Evolutionary conservation across 75 land plant species (phyloP), one percentile per base, ranked within the genome.

Genomic region (Cupressus sempervirens): DNA sequence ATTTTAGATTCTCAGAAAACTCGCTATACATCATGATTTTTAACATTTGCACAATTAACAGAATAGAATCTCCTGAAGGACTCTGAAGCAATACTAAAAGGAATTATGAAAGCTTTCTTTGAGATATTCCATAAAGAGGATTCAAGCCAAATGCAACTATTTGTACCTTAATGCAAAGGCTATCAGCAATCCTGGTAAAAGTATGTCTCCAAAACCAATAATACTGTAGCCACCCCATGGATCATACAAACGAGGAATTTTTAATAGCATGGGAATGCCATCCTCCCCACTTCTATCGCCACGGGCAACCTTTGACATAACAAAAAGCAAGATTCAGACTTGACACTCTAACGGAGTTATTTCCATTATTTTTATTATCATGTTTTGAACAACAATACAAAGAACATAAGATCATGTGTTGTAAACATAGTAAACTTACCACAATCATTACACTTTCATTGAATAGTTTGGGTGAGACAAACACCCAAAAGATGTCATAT

Each of bases 181-280:
- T 30, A 96, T 89, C 26, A 97, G 80, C 32, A 97, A 89, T 74
- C 99, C 99, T 30, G 99, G 99, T 45, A 97, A 86, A 74, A 97
- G 93, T 81, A 97, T 97, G 83, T 97, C 99, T 26, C 99, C 99
- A 94, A 97, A 97, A 29, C 99, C 99, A 67, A 97, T 97, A 48
- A 97, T 92, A 82, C 95, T 93, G 86, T 97, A 97, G 56, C 99
- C 99, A 83, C 99, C 99, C 99, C 99, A 97, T 82, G 99, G 99
- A 87, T 97, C 99, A 88, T 88, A 96, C 86, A 97, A 85, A 7
- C 98, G 92, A 32, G 99, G 99, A 82, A 97, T 93, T 88, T 96
- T 97, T 30, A 97, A 88, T 41, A 97, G 90, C 99, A 97, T 97
- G 8, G 99, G 99, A 13, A 97, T 95, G 34, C 95, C 95, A 85